Evolutionary conservation across 345 rosid genomes (phyloP), one percentile per base, ranked within the genome.

Genomic region (Microcos paniculata): DNA sequence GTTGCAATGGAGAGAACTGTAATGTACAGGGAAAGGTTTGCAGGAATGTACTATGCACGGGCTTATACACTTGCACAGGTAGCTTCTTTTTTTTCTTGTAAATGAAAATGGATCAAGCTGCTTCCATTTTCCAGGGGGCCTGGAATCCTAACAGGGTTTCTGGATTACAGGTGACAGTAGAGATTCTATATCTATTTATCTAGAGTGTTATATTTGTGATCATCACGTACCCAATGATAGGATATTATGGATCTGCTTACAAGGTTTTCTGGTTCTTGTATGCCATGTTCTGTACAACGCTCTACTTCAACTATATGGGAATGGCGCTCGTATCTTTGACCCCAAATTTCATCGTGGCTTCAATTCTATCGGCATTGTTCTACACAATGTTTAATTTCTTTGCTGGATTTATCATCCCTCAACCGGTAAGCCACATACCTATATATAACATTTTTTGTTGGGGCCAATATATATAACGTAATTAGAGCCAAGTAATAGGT

Each of bases 1-100:
- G 80, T 92, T 53, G 84, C 89, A 3, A 83, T 78, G 24, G 98
- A 94, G 42, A 80, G 94, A 9, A 82, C 79, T 8, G 98, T 90
- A 18, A 73, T 90, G 82, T 90, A 92, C 77, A 82, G 97, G 0
- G 97, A 94, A 82, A 87, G 87, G 79, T 92, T 89, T 80, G 96
- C 96, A 0, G 97, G 96, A 51, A 94, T 88, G 97, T 90, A 92
- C 86, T 87, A 96, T 46, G 74, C 93, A 0, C 86, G 88, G 85
- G 85, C 93, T 21, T 90, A 82, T 79, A 85, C 97, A 10, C 73
- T 87, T 59, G 94, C 92, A 51, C 97, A 89, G 86, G 92, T 86
- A 24, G 6, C 40, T 35, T 35, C 2, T n/a, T 35, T 35, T 35
- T 7, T 35, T 4, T 35, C 40, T 0, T 35, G 40, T 35, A 35